Base-by-base conservation (phyloP, 2,329 filamentous ascomycete species). In the Acrocalymma vagum region DNA sequence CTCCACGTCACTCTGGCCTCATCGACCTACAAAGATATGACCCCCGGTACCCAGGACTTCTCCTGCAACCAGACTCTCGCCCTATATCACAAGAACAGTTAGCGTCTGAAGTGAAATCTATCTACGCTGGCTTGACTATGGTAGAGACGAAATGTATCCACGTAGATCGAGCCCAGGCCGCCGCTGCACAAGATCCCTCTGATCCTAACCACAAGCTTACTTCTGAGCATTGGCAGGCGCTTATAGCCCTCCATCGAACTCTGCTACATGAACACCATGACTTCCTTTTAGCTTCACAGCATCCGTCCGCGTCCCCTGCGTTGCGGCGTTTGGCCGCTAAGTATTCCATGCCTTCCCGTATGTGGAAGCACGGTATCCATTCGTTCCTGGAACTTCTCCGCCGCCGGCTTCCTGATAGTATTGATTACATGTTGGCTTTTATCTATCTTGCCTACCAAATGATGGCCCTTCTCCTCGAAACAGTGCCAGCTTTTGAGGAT, bases 321-420 rank as follows among this genome's bases (percentile, higher is more conserved):
- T 65, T 97, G 0, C 78, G 81, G 3, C 75, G 82, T 0, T 69
- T 96, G 0, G 86, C 91, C 0, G 79, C 80, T 0, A 94, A 94
- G 47, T 96, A 96, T 55, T 84, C 85, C 0, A 96, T 97, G 90
- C 92, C 93, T 0, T 90, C 89, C 0, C 77, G 93, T 0, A 94
- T 97, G 88, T 97, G 94, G 94, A 80, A 90, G 0, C 89, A 95
- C 55, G 93, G 89, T 0, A 96, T 97, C 3, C 90, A 95, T 61
- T 85, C 84, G 0, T 94, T 94, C 42, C 76, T 95, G 0, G 90
- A 95, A 52, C 66, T 95, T 0, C 56, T 72, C 4, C 62, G 67
- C 0, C 84, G 89, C 51, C 81, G 85, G 3, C 73, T 96, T 0
- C 93, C 92, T 0, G 78, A 78, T 0, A 91, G 88, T 2, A 72